These are phyloP conservation scores for Metschnikowia kofuensis DNA, from an alignment of 805 yeast genomes.

Conservation along the genomic window DNA sequence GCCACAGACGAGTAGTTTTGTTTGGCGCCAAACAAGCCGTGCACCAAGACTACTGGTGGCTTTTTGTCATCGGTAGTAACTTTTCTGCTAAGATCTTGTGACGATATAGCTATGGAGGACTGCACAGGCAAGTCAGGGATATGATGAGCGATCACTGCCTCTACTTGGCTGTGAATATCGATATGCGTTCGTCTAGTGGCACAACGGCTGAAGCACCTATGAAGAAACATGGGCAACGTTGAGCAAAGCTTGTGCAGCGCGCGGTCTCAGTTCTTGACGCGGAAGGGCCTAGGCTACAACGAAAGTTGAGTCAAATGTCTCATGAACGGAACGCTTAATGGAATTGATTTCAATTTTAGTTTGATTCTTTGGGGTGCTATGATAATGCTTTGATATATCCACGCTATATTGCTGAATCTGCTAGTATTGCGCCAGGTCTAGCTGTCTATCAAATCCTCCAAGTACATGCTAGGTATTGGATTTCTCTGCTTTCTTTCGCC, in stretches of 20 bases:
- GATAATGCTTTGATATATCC: no score
- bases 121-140: conserved; percentile 8
- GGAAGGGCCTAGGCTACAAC: no score
- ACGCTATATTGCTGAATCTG: neutral
- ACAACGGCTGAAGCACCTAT: conserved; percentile 1
- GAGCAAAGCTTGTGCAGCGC: neutral
- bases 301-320: no score
- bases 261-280: no score
- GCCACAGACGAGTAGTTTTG: conserved; percentile 42
- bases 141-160: neutral
- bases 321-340: no score
- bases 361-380: no score
- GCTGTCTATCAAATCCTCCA: conserved; percentile 48
- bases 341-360: no score
- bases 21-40: conserved; percentile 54
- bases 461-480: conserved; percentile 47
- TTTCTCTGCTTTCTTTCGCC: conserved; percentile 23
- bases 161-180: neutral
- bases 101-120: conserved; percentile 3
- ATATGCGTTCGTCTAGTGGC: neutral
- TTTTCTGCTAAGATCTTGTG: conserved; percentile 8
- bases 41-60: conserved; percentile 45
- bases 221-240: conserved; percentile 1
- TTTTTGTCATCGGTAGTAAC: conserved; percentile 6
- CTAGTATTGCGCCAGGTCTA: neutral